Evolutionary conservation across 2,329 filamentous ascomycete genomes (phyloP).

Genomic region (Colletotrichum cordylinicola): DNA sequence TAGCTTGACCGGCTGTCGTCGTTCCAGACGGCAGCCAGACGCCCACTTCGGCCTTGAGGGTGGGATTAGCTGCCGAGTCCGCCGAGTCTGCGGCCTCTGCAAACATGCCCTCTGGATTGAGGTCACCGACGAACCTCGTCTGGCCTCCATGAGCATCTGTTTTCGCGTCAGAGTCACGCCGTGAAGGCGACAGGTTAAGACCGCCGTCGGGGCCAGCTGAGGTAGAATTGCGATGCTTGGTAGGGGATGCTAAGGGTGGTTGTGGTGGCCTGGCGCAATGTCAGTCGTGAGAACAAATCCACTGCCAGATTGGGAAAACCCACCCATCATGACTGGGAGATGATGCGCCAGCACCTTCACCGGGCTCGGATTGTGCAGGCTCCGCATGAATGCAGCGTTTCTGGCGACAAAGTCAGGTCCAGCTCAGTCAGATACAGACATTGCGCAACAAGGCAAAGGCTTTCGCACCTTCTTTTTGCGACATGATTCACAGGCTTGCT

Average conservation of each 20-base stretch:
- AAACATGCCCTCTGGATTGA: constrained; percentile 66
- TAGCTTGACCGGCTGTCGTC: constrained; percentile 32
- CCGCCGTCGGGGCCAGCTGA: background rate
- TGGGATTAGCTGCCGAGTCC: constrained; percentile 38
- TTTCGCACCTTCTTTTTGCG: constrained; percentile 58
- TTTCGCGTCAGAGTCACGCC: background rate
- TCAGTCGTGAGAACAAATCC: background rate
- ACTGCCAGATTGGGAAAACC: constrained; percentile 18
- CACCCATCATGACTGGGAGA: constrained; percentile 5
- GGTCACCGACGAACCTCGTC: constrained; percentile 60
- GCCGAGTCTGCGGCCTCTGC: constrained; percentile 54
- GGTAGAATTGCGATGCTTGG: background rate
- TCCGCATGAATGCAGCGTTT: constrained; percentile 51
- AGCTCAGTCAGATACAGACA: background rate
- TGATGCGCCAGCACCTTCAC: background rate
- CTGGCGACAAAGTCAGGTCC: constrained; percentile 27
- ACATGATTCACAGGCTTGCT: constrained; percentile 61
- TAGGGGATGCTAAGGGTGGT: background rate
- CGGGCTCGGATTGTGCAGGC: constrained; percentile 18
- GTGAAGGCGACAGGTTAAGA: background rate
- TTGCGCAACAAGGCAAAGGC: background rate
- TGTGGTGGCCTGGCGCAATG: background rate
- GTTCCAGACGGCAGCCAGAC: constrained; percentile 54
- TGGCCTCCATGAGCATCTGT: constrained; percentile 9
- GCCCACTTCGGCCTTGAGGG: constrained; percentile 59